These are phyloP conservation scores for Zangia roseola DNA, from an alignment of 768 basidiomycete genomes.

Conservation along the genomic window DNA sequence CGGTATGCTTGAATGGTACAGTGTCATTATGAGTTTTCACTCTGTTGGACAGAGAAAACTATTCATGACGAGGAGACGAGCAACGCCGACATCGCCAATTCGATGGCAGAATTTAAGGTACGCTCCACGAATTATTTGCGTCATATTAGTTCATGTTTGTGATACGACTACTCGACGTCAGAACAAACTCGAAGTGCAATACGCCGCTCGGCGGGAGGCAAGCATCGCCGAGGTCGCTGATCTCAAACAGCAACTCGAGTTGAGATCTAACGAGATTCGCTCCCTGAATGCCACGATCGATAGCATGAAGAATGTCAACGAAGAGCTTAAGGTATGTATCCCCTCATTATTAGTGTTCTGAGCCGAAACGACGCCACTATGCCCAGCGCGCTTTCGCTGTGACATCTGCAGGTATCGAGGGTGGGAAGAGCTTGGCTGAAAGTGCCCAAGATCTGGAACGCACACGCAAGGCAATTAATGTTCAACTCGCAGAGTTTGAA, in stretches of 20 bases:
- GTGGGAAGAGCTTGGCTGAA: slow-evolving; percentile 94
- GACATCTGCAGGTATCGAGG: slow-evolving; percentile 95
- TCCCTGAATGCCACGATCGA: slow-evolving; percentile 84
- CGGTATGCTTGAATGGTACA: slow-evolving; percentile 49
- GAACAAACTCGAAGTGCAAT: slow-evolving; percentile 94
- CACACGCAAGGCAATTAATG: slow-evolving; percentile 93
- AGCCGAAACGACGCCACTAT: background rate
- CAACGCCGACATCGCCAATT: slow-evolving; percentile 78
- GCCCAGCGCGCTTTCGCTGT: slow-evolving; percentile 91
- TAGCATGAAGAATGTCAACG: slow-evolving; percentile 92
- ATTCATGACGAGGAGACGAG: slow-evolving; percentile 86
- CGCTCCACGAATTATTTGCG: slow-evolving; percentile 6
- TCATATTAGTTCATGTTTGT: background rate
- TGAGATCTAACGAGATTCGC: slow-evolving; percentile 79
- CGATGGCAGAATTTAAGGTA: slow-evolving; percentile 90
- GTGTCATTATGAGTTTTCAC: slow-evolving; percentile 2
- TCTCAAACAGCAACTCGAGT: slow-evolving; percentile 87
- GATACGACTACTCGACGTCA: slow-evolving; percentile 31
- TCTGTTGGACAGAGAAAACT: slow-evolving; percentile 69
- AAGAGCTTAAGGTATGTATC: slow-evolving; percentile 88
- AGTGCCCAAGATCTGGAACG: slow-evolving; percentile 97
- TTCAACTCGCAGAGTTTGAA: slow-evolving; percentile 98
- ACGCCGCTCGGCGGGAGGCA: slow-evolving; percentile 88
- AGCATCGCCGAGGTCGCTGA: slow-evolving; percentile 81
- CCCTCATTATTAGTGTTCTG: slow-evolving; percentile 5